These are phyloP conservation scores for Tetragonia tetragonoides DNA, from an alignment of 148 eudicot species.

Conservation along the genomic window DNA sequence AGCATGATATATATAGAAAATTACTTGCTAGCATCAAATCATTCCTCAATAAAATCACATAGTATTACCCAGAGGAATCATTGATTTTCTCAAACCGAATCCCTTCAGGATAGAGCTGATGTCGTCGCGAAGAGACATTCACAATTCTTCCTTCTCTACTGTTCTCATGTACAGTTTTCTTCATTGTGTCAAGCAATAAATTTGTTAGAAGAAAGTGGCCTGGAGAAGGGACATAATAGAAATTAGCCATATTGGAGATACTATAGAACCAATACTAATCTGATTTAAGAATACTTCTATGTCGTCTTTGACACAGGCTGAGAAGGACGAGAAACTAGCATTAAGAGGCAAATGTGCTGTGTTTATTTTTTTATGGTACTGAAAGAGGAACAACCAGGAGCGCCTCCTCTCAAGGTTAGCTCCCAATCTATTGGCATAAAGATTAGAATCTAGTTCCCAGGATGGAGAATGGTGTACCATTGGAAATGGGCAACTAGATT, in stretches of 20 bases:
- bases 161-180: constrained; percentile 41
- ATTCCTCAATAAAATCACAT: not conserved
- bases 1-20: not conserved
- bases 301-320: not conserved
- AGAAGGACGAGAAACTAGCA: not conserved
- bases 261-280: not conserved
- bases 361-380: too few relatives aligned
- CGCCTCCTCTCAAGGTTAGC: too few relatives aligned
- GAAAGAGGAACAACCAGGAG: too few relatives aligned
- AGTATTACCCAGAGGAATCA: constrained; percentile 47
- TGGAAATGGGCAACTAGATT: not conserved
- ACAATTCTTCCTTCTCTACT: constrained; percentile 66
- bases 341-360: too few relatives aligned
- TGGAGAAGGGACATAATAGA: constrained; percentile 20
- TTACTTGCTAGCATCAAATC: not conserved
- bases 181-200: constrained; percentile 63
- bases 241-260: not conserved
- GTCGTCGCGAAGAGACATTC: constrained; percentile 58
- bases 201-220: constrained; percentile 71
- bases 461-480: too few relatives aligned
- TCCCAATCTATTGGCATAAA: too few relatives aligned
- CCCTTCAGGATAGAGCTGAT: constrained; percentile 58
- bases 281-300: too few relatives aligned
- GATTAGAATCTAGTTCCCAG: too few relatives aligned
- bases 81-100: constrained; percentile 65